A percentile compares a stretch with the other conserved stretches of the same genome.
phyloP scores from a whole-genome alignment of 176 grass and related monocot genomes.

The Oryza longistaminata region DNA sequence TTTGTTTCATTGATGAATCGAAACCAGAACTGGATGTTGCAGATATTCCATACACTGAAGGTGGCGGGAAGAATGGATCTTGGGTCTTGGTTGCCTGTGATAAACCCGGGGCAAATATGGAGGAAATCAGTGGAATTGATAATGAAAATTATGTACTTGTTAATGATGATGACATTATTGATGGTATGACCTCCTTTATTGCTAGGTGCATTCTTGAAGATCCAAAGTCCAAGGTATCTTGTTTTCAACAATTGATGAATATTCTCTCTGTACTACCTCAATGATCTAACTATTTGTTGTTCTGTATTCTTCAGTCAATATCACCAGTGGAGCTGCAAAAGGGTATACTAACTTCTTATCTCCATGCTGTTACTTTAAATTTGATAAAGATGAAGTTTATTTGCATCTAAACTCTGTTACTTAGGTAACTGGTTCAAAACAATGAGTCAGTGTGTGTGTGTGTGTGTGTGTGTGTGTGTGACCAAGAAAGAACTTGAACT shows the following conservation, averaged over 20 bases:
- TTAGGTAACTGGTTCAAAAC: neutral
- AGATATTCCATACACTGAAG: constrained; percentile 54
- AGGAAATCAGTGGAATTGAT: constrained; percentile 92
- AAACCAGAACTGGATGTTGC: constrained; percentile 45
- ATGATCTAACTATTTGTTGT: constrained; percentile 51
- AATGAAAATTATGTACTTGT: constrained; percentile 91
- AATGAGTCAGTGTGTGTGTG: neutral
- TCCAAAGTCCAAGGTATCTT: constrained; percentile 78
- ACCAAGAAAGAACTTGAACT: neutral
- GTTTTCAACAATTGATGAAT: constrained; percentile 14
- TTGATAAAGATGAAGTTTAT: constrained; percentile 9
- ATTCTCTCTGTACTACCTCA: neutral
- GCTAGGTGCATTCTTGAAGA: constrained; percentile 94
- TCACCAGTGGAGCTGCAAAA: constrained; percentile 69
- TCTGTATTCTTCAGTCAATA: constrained; percentile 60
- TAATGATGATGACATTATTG: constrained; percentile 81
- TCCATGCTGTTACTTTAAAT: constrained; percentile 2
- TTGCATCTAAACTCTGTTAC: neutral
- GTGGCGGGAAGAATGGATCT: constrained; percentile 67
- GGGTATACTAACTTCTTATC: constrained; percentile 42
- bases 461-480: too few relatives aligned
- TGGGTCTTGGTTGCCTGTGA: constrained; percentile 85
- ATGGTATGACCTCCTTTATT: constrained; percentile 81
- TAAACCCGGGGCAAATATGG: constrained; percentile 48
- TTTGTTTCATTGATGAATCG: constrained; percentile 13